Evolutionary conservation across 805 yeast species (phyloP).

Genomic region (Candida orba): DNA sequence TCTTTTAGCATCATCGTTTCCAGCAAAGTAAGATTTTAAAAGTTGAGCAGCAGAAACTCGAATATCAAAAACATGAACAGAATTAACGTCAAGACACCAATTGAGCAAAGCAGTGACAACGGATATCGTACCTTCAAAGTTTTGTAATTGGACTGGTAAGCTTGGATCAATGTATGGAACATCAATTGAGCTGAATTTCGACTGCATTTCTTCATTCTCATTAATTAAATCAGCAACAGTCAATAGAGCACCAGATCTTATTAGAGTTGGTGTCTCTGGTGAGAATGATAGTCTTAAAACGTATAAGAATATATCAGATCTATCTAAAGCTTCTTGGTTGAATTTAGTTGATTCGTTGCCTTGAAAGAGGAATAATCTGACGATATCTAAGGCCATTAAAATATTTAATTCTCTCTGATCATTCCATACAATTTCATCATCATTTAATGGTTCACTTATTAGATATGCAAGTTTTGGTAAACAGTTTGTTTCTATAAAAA

Average conservation of each 20-base stretch:
- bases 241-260: slow-evolving; percentile 62
- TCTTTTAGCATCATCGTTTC: slow-evolving; percentile 52
- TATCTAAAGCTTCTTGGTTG: slow-evolving; percentile 56
- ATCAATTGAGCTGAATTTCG: slow-evolving; percentile 69
- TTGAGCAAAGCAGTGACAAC: slow-evolving; percentile 68
- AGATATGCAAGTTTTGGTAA: slow-evolving; percentile 56
- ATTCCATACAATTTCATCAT: slow-evolving; percentile 57
- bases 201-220: slow-evolving; percentile 60
- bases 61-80: slow-evolving; percentile 79
- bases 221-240: slow-evolving; percentile 74
- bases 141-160: slow-evolving; percentile 30
- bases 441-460: slow-evolving; percentile 52
- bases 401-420: slow-evolving; percentile 67
- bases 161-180: slow-evolving; percentile 88
- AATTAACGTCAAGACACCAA: slow-evolving; percentile 75
- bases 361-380: slow-evolving; percentile 62
- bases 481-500: slow-evolving; percentile 81
- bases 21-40: slow-evolving; percentile 59
- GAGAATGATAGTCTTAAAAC: slow-evolving; percentile 68
- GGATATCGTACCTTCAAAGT: slow-evolving; percentile 42
- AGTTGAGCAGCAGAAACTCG: slow-evolving; percentile 66
- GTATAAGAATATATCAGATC: slow-evolving; percentile 56
- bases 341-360: slow-evolving; percentile 57
- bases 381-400: slow-evolving; percentile 60
- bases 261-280: slow-evolving; percentile 50